Base-by-base conservation (phyloP, 495 filamentous ascomycete genomes). In the Aspergillus nanangensis region DNA sequence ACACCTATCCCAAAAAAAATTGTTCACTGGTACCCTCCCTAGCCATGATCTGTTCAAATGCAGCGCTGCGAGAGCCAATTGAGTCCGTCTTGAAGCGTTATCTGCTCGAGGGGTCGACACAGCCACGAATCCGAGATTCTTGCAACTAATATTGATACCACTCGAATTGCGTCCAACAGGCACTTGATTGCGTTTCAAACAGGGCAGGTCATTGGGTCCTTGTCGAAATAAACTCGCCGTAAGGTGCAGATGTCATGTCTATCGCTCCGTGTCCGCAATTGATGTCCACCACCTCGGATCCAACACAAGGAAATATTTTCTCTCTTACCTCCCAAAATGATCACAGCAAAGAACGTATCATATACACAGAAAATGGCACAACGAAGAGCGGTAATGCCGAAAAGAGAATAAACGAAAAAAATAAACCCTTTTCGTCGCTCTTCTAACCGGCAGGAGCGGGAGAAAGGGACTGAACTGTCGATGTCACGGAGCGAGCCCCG, bases 371-470 rank as follows among this genome's bases (percentile, higher is more conserved):
- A 50, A 54, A 52, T 18, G 15, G 31, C 11, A 45, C 19, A 11
- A 45, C 33, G 33, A 27, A 38, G 22, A 31, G 29, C 17, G 25
- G 29, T 15, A 42, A 31, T 29, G 25, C 25, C 5, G 37, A 38
- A 40, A 49, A 45, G 48, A 52, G 47, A 47, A 36, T 7, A 11
- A 45, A 24, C 22, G 29, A 29, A 52, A 51, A 41, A 61, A 60
- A 59, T 42, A 45, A 41, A 59, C 53, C 64, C 65, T 59, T 63
- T 60, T 37, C 56, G 56, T 63, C 56, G 69, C 66, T 69, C 69
- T 62, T 72, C 63, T 70, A 72, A 67, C 66, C 69, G 63, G 63
- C 60, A 72, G 66, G 58, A 70, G 65, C 62, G 62, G 61, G 58
- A 66, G 57, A 63, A 67, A 63, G 67, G 61, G 61, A 62, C 55